phyloP scores from a whole-genome alignment of 2,329 filamentous ascomycete species.

The Clonostachys sp. region DNA sequence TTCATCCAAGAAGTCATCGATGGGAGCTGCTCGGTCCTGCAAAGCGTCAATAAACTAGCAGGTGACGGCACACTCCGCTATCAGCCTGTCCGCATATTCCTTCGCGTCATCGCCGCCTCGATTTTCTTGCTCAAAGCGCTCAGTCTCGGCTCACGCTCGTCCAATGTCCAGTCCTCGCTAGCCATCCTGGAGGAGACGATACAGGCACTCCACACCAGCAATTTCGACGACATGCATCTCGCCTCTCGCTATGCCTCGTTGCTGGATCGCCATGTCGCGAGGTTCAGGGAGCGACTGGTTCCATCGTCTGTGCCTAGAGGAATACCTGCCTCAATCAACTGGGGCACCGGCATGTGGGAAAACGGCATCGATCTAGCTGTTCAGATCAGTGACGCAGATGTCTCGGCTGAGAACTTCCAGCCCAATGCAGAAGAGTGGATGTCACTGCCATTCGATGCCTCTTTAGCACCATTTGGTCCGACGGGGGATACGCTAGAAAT shows the following conservation, averaged over 20 bases:
- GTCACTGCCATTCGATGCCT: neutral
- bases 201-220: neutral
- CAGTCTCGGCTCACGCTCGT: slow-evolving; percentile 4
- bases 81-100: slow-evolving; percentile 46
- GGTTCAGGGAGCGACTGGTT: neutral
- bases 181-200: neutral
- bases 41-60: slow-evolving; percentile 41
- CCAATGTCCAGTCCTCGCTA: slow-evolving; percentile 6
- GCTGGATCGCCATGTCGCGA: neutral
- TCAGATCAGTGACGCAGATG: no score
- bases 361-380: no score
- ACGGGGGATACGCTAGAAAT: neutral
- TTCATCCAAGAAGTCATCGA: slow-evolving; percentile 53
- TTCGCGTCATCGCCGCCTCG: slow-evolving; percentile 48
- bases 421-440: neutral
- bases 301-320: no score
- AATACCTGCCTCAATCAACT: no score
- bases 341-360: no score
- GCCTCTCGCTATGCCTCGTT: neutral
- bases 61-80: slow-evolving; percentile 40
- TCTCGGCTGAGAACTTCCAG: no score
- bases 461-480: neutral
- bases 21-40: slow-evolving; percentile 43
- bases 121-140: slow-evolving; percentile 44
- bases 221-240: neutral